phyloP scores from a whole-genome alignment of 2,329 filamentous ascomycete species.

The Aureobasidium subglaciale region DNA sequence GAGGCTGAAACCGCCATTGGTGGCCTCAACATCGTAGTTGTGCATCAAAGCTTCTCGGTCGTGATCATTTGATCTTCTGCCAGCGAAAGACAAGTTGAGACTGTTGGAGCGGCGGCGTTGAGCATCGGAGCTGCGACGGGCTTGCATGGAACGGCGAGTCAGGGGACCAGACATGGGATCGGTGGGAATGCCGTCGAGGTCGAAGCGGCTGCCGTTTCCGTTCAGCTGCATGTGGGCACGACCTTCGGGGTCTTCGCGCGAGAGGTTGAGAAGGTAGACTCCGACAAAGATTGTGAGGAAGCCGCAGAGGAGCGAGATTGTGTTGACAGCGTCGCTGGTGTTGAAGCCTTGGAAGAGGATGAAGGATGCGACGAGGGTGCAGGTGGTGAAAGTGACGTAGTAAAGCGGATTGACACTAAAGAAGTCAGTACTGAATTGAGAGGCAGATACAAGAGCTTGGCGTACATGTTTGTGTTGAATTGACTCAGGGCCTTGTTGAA shows the following conservation, averaged over 20 bases:
- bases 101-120: constrained; percentile 52
- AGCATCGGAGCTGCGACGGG: constrained; percentile 56
- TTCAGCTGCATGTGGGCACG: constrained; percentile 48
- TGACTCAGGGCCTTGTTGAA: constrained; percentile 98
- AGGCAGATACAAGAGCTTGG: constrained; percentile 18
- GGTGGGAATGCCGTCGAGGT: constrained; percentile 76
- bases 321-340: constrained; percentile 85
- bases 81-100: constrained; percentile 25
- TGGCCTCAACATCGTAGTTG: constrained; percentile 79
- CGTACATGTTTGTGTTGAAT: constrained; percentile 95
- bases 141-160: constrained; percentile 89
- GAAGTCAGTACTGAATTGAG: background rate
- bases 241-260: constrained; percentile 81
- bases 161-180: constrained; percentile 85
- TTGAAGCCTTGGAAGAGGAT: constrained; percentile 96
- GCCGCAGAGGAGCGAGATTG: constrained; percentile 81
- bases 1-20: constrained; percentile 55
- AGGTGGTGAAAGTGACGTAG: constrained; percentile 96
- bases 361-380: constrained; percentile 87
- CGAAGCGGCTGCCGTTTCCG: constrained; percentile 35
- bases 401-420: constrained; percentile 86
- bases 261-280: constrained; percentile 94
- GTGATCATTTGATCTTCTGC: constrained; percentile 31
- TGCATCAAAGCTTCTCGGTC: constrained; percentile 80
- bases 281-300: constrained; percentile 94